Evolutionary conservation across 78 protist species (phyloP).

Genomic region (Capsaspora owczarzaki): DNA sequence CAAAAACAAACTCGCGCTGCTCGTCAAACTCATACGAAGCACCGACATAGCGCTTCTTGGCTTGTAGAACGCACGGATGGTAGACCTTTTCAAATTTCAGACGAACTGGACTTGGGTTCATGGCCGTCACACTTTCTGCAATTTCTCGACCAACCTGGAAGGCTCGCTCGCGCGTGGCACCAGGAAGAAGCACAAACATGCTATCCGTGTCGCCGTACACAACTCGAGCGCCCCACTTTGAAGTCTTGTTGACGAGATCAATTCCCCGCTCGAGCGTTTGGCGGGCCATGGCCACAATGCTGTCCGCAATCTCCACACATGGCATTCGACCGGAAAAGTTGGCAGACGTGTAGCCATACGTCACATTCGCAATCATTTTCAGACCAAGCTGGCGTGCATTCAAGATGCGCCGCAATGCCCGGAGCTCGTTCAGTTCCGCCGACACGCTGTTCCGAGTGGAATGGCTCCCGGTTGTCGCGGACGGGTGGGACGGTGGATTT

Average conservation of each 20-base stretch:
- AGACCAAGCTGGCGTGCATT: conserved; percentile 87
- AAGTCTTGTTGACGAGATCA: conserved; percentile 22
- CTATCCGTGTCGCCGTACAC: conserved; percentile 99
- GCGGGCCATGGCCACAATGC: conserved; percentile 84
- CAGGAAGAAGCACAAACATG: conserved; percentile 78
- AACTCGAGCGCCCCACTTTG: conserved; percentile 65
- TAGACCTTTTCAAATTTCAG: conserved; percentile 87
- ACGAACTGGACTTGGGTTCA: conserved; percentile 78
- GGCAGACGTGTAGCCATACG: conserved; percentile 96
- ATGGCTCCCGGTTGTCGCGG: too few species aligned
- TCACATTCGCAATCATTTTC: conserved; percentile 94
- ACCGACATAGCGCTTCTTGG: conserved; percentile 93
- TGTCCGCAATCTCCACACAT: conserved; percentile 90
- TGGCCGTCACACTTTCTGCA: conserved; percentile 62
- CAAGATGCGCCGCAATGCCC: conserved; percentile 29
- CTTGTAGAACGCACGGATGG: conserved; percentile 75
- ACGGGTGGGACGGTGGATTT: too few species aligned
- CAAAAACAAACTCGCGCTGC: conserved; percentile 56
- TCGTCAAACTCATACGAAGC: conserved; percentile 42
- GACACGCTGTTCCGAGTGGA: too few species aligned
- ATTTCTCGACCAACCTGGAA: conserved; percentile 71
- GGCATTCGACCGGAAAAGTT: conserved; percentile 96
- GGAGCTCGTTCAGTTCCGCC: not conserved
- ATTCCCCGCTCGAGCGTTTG: conserved; percentile 80
- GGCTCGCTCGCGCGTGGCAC: conserved; percentile 60